phyloP scores from a whole-genome alignment of 352 stramenopile species.

The Peronosclerospora sorghi region DNA sequence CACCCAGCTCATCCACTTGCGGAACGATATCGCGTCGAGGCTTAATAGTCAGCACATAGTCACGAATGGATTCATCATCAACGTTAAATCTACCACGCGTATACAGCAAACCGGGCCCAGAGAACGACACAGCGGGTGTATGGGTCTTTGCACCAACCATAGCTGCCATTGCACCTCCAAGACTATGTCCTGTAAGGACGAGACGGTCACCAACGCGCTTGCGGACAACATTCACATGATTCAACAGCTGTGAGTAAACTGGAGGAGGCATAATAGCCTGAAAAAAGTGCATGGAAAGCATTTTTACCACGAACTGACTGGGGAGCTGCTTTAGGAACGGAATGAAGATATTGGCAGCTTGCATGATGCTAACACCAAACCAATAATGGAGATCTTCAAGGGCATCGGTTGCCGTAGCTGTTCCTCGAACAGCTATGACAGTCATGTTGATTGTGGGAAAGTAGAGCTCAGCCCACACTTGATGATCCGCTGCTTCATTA shows the following conservation, averaged over 20 bases:
- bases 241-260: conserved; percentile 62
- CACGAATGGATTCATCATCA: conserved; percentile 54
- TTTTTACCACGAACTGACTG: conserved; percentile 61
- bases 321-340: conserved; percentile 81
- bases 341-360: conserved; percentile 75
- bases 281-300: conserved; percentile 74
- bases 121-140: conserved; percentile 64
- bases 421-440: conserved; percentile 72
- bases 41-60: conserved; percentile 78
- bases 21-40: conserved; percentile 69
- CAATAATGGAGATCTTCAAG: conserved; percentile 83
- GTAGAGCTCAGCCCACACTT: conserved; percentile 80
- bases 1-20: conserved; percentile 59
- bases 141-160: conserved; percentile 71
- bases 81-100: conserved; percentile 62
- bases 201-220: conserved; percentile 52
- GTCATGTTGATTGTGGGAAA: conserved; percentile 80
- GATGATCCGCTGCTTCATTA: conserved; percentile 47
- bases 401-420: conserved; percentile 68
- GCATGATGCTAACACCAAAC: conserved; percentile 84
- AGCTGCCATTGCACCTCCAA: conserved; percentile 62
- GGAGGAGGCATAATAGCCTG: conserved; percentile 59
- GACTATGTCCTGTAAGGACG: conserved; percentile 74
- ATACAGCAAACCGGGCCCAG: conserved; percentile 59
- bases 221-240: conserved; percentile 47